phyloP scores from a whole-genome alignment of 805 yeast genomes.

The Zygosaccharomyces bisporus region DNA sequence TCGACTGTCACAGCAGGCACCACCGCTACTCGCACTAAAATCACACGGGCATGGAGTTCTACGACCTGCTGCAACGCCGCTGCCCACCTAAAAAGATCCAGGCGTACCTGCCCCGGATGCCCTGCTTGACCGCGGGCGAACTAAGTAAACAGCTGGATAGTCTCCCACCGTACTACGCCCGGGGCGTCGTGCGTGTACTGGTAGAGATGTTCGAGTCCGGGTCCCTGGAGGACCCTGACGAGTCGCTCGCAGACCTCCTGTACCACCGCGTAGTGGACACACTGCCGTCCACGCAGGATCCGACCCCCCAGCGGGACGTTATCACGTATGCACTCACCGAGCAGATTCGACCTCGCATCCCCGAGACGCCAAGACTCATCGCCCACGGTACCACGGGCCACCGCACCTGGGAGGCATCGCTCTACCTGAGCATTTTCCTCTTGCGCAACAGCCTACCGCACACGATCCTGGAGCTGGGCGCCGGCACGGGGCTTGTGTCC shows the following conservation, averaged over 20 bases:
- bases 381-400: conserved; percentile 84
- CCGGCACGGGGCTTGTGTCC: conserved; percentile 80
- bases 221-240: conserved; percentile 11
- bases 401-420: conserved; percentile 92
- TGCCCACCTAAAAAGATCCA: conserved; percentile 6
- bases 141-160: conserved; percentile 1
- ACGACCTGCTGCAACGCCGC: conserved; percentile 6
- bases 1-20: no score
- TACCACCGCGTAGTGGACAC: conserved; percentile 35
- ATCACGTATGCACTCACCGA: conserved; percentile 32
- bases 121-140: not conserved
- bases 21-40: no score
- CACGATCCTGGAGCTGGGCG: conserved; percentile 66
- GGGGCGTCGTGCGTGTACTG: not conserved
- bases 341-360: conserved; percentile 35
- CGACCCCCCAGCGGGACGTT: conserved; percentile 31
- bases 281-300: conserved; percentile 21
- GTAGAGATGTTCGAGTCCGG: conserved; percentile 6
- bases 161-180: not conserved
- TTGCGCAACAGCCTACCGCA: conserved; percentile 15
- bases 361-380: conserved; percentile 60
- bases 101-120: not conserved
- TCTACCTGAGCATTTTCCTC: conserved; percentile 57
- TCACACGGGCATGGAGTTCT: conserved; percentile 3
- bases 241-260: conserved; percentile 28